Evolutionary conservation across 129 eudicot species (phyloP).

Genomic region (Logfia minima): DNA sequence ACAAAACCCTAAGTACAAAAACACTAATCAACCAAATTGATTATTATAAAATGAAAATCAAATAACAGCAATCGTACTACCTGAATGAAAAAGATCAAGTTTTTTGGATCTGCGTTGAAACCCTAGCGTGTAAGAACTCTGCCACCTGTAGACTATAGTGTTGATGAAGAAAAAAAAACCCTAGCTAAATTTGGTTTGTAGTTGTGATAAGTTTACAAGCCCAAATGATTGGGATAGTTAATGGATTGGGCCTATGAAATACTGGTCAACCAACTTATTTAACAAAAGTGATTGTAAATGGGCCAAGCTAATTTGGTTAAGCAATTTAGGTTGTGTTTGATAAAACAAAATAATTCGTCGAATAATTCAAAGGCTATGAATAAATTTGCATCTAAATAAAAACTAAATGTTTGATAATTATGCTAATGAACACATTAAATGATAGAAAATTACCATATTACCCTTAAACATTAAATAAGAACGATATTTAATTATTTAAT

Average conservation of each 20-base stretch:
- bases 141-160: constrained; percentile 26
- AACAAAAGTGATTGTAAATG: neutral
- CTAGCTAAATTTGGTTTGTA: constrained; percentile 8
- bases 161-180: constrained; percentile 14
- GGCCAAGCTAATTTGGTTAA: neutral
- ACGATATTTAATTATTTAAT: no score
- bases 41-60: neutral
- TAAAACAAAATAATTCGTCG: no score
- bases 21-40: neutral
- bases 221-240: neutral
- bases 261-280: neutral
- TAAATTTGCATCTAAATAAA: no score
- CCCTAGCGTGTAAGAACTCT: neutral
- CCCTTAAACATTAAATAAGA: no score
- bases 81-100: constrained; percentile 4
- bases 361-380: no score
- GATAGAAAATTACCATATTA: no score
- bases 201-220: neutral
- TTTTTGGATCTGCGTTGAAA: neutral
- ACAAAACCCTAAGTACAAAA: neutral
- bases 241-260: neutral
- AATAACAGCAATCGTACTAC: neutral
- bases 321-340: no score
- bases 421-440: no score
- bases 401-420: no score